Evolutionary conservation across 139 green algal species (phyloP).

Genomic region (Chlamydomonas schloesseri): DNA sequence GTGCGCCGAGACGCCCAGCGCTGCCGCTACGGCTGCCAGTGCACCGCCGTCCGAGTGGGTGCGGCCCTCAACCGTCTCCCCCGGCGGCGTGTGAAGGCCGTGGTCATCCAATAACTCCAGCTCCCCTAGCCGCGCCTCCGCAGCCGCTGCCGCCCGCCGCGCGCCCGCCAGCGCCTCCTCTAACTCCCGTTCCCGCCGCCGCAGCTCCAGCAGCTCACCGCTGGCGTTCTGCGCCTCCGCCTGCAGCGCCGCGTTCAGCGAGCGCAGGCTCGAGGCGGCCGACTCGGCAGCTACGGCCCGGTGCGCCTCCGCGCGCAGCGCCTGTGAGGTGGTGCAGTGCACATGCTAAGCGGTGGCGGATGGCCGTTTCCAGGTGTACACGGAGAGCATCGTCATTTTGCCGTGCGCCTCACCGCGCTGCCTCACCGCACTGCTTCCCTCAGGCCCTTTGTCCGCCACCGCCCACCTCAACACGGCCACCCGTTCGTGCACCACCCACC

Average conservation of each 20-base stretch:
- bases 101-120: constrained; percentile 14
- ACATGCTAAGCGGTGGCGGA: too few species aligned
- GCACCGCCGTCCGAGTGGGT: not conserved
- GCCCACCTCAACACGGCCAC: too few species aligned
- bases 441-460: too few species aligned
- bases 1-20: not conserved
- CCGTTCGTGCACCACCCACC: too few species aligned
- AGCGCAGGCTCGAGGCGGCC: not conserved
- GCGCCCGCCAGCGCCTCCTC: constrained; percentile 5
- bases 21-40: not conserved
- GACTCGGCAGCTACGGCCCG: not conserved
- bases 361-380: too few species aligned
- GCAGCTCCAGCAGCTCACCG: constrained; percentile 7
- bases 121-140: constrained; percentile 9
- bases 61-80: not conserved
- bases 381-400: too few species aligned
- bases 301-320: constrained; percentile 1
- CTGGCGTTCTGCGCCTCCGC: not conserved
- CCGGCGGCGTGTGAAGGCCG: not conserved
- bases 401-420: too few species aligned
- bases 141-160: not conserved
- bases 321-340: too few species aligned
- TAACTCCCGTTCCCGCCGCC: constrained; percentile 5
- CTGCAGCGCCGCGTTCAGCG: constrained; percentile 27
- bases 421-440: too few species aligned